phyloP scores from a whole-genome alignment of 352 stramenopile species.

The Globisporangium mamillatum region DNA sequence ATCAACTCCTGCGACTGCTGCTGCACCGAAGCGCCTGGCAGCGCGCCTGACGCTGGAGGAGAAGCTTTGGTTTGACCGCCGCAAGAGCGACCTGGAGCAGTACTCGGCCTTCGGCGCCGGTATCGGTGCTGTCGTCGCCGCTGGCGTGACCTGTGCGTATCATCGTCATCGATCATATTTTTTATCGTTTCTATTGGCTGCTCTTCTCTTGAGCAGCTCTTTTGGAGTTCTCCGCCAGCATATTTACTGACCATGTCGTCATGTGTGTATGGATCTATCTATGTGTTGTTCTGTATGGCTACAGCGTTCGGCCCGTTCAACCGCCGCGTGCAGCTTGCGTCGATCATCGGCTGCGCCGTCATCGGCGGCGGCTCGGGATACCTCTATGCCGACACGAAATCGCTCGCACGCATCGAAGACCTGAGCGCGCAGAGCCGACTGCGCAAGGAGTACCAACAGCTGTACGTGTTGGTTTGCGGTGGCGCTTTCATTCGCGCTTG shows the following conservation, averaged over 20 bases:
- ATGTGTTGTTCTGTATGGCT: background rate
- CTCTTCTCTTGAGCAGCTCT: background rate
- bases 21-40: slow-evolving; percentile 12
- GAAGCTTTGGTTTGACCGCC: slow-evolving; percentile 79
- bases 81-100: slow-evolving; percentile 63
- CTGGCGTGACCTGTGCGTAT: slow-evolving; percentile 52
- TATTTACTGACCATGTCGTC: no score
- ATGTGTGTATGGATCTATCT: background rate
- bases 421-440: slow-evolving; percentile 72
- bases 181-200: background rate
- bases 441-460: slow-evolving; percentile 80
- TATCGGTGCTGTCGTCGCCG: slow-evolving; percentile 45
- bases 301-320: slow-evolving; percentile 67
- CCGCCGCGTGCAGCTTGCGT: slow-evolving; percentile 52
- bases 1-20: background rate
- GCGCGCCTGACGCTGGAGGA: slow-evolving; percentile 73
- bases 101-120: slow-evolving; percentile 57
- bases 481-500: no score
- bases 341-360: slow-evolving; percentile 51
- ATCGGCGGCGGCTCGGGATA: slow-evolving; percentile 63
- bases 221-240: background rate
- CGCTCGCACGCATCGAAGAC: slow-evolving; percentile 70
- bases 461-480: slow-evolving; percentile 30
- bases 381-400: slow-evolving; percentile 68
- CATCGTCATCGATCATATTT: background rate